Conservation (phyloP, 441 rosid genomes). For the Aleurites moluccanus region DNA sequence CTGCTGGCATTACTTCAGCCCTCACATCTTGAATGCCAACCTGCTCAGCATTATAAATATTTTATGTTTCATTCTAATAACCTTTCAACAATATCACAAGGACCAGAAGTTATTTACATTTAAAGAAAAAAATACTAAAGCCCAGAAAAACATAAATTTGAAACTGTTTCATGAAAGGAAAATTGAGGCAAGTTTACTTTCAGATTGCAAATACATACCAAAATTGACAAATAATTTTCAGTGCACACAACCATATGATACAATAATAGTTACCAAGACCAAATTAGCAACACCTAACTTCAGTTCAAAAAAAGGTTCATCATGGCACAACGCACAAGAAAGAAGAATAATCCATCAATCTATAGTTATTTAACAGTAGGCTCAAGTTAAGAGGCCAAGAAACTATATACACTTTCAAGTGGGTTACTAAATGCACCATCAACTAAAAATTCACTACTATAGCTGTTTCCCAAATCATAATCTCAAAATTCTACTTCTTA, state of each 20-base stretch:
- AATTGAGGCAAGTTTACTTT: background rate
- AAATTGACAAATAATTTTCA: background rate
- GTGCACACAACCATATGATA: background rate
- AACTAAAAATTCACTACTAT: background rate
- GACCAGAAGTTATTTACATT: too few relatives aligned
- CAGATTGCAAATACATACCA: background rate
- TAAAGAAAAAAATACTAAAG: background rate
- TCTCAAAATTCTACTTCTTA: background rate
- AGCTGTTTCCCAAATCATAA: background rate
- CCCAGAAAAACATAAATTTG: background rate
- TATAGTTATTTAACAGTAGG: too few relatives aligned
- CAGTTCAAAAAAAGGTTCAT: background rate
- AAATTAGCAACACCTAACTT: background rate
- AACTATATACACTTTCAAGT: background rate
- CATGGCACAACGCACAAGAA: background rate
- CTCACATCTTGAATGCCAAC: constrained; percentile 82
- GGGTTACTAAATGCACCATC: background rate
- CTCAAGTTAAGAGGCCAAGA: background rate
- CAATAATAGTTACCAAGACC: background rate
- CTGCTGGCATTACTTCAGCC: constrained; percentile 98
- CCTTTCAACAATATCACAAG: background rate
- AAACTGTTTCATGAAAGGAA: background rate
- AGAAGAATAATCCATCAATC: too few relatives aligned
- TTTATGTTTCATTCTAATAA: background rate
- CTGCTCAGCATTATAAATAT: constrained; percentile 34